Percentiles rank a stretch among this genome's conserved stretches.
phyloP scores from a whole-genome alignment of 176 grass and related monocot genomes.

The maize (Zea mays) region DNA sequence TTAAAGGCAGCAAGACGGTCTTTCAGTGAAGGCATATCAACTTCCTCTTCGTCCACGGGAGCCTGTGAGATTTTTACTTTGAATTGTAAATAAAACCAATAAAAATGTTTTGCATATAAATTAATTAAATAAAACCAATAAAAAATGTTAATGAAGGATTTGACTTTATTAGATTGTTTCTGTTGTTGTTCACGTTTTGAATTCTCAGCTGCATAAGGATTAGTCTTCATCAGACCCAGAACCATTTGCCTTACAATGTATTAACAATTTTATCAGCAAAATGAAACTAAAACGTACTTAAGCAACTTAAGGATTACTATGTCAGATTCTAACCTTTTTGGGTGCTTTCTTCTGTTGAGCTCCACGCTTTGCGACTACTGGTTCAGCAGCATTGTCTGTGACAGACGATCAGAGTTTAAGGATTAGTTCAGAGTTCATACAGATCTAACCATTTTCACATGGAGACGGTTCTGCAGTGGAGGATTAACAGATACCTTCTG shows the following conservation, averaged over 20 bases:
- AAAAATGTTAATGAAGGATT: too few relatives aligned
- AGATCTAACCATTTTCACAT: not conserved
- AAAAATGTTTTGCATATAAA: not conserved
- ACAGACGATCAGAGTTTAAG: not conserved
- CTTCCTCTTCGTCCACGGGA: constrained; percentile 44
- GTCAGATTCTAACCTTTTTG: constrained; percentile 45
- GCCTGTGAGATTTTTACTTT: constrained; percentile 31
- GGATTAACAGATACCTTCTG: constrained; percentile 13
- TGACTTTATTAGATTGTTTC: constrained; percentile 43
- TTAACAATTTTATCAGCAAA: not conserved
- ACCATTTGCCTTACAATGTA: constrained; percentile 37
- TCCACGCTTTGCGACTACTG: constrained; percentile 29
- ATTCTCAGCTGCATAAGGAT: not conserved
- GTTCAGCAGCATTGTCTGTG: constrained; percentile 30
- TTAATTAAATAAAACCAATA: not conserved
- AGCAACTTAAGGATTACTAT: not conserved
- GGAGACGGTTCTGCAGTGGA: not conserved
- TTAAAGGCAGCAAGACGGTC: constrained; percentile 47
- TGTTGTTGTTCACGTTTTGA: constrained; percentile 20
- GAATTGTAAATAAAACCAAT: constrained; percentile 18
- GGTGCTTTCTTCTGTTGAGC: constrained; percentile 43
- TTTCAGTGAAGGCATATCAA: constrained; percentile 42
- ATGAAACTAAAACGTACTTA: not conserved
- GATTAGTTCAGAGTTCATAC: not conserved
- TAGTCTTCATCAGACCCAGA: constrained; percentile 51